Percentiles rank a stretch among this genome's conserved stretches.
Conservation (phyloP, 495 filamentous ascomycete genomes). For the Penicillium soppii region DNA sequence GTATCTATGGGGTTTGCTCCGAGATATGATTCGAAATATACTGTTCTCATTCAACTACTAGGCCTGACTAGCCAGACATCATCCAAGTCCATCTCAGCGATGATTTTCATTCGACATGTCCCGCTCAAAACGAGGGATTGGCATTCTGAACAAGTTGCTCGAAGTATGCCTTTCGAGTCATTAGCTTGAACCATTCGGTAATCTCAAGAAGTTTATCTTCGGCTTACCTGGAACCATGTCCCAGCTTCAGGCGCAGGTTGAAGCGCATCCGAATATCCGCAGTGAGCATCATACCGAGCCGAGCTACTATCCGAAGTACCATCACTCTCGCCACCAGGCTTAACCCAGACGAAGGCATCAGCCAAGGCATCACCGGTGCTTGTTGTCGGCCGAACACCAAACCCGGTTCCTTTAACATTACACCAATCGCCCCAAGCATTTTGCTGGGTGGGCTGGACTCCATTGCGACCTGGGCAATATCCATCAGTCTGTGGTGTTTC, state of each 20-base stretch:
- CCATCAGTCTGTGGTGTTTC: not conserved
- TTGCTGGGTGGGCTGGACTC: constrained; percentile 62
- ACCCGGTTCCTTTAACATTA: constrained; percentile 74
- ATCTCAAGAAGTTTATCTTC: not conserved
- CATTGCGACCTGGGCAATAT: constrained; percentile 54
- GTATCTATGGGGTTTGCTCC: too few relatives aligned
- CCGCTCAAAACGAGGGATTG: constrained; percentile 11
- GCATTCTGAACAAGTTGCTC: constrained; percentile 16
- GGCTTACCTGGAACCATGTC: constrained; percentile 68
- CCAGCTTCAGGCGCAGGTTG: constrained; percentile 78
- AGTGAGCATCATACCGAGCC: constrained; percentile 69
- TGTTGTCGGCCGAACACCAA: constrained; percentile 67
- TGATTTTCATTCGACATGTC: too few relatives aligned
- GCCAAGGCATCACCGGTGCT: constrained; percentile 59
- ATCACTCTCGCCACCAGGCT: constrained; percentile 81
- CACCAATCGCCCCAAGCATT: constrained; percentile 80
- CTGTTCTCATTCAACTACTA: too few relatives aligned
- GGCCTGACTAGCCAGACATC: too few relatives aligned
- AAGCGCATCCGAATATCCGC: constrained; percentile 58
- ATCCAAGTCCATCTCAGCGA: too few relatives aligned
- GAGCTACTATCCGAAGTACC: constrained; percentile 66
- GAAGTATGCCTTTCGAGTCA: constrained; percentile 24
- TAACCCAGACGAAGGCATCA: constrained; percentile 82
- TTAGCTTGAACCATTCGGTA: not conserved
- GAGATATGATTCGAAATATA: too few relatives aligned